phyloP scores from a whole-genome alignment of 352 stramenopile genomes.

The Globisporangium nagaii region DNA sequence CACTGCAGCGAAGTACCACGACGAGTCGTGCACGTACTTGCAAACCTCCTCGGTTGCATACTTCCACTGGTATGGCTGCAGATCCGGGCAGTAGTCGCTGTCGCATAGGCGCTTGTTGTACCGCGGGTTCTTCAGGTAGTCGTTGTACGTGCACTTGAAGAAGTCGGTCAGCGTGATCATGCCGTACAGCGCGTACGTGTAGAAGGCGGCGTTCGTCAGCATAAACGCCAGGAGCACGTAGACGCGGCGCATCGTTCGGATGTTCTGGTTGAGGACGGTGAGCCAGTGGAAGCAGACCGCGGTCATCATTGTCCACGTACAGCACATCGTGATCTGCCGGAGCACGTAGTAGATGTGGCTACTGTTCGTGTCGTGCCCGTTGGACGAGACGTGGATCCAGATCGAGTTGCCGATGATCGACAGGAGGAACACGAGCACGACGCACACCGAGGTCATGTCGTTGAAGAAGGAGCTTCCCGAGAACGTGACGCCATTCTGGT shows the following conservation, averaged over 20 bases:
- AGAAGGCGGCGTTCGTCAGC: slow-evolving; percentile 60
- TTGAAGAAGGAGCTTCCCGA: slow-evolving; percentile 76
- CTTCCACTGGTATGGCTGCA: slow-evolving; percentile 78
- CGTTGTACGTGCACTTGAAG: slow-evolving; percentile 83
- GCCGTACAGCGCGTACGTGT: slow-evolving; percentile 56
- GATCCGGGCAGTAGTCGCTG: slow-evolving; percentile 70
- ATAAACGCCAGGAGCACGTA: slow-evolving; percentile 58
- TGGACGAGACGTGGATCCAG: slow-evolving; percentile 71
- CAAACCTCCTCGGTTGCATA: slow-evolving; percentile 64
- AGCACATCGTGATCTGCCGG: slow-evolving; percentile 58
- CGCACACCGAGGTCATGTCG: slow-evolving; percentile 75
- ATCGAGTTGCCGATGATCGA: slow-evolving; percentile 74
- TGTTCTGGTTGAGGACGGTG: slow-evolving; percentile 61
- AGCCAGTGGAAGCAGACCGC: slow-evolving; percentile 85
- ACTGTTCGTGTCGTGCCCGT: slow-evolving; percentile 31
- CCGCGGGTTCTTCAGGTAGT: slow-evolving; percentile 83
- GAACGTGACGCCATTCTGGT: slow-evolving; percentile 77
- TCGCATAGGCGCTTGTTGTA: slow-evolving; percentile 64
- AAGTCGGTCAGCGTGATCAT: slow-evolving; percentile 72
- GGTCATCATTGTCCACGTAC: slow-evolving; percentile 84
- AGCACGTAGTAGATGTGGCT: slow-evolving; percentile 77
- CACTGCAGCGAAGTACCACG: slow-evolving; percentile 51
- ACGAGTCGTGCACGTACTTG: slow-evolving; percentile 57
- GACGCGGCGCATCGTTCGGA: slow-evolving; percentile 45
- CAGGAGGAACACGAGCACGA: slow-evolving; percentile 70